Base-by-base conservation (phyloP, 495 filamentous ascomycete genomes). In the Stereocaulon alpinum region DNA sequence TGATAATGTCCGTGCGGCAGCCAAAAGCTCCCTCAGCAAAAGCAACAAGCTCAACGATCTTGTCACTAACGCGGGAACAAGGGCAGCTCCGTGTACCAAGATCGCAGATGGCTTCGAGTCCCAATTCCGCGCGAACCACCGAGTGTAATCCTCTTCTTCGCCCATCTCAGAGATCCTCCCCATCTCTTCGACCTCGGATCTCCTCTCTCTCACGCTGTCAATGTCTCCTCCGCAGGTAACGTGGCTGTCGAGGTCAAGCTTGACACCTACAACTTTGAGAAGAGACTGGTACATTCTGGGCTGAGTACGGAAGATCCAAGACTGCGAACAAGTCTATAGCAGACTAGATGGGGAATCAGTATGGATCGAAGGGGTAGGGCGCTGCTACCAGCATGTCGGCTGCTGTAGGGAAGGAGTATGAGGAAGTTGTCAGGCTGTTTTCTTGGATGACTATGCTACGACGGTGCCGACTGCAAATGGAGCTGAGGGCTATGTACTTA, bases 71-170 rank as follows among this genome's bases (percentile, higher is more conserved):
- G 71, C 71, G 3, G 70, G 65, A 17, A 64, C 72, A 29, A 70
- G 72, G 66, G 65, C 64, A 4, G 41, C 56, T 17, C 71, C 71
- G 0, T 58, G 69, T n/a, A 60, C 59, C 37, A 70, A 71, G 1
- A 82, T 74, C 6, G 64, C 64, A 10, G 74, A 82, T 48, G 74
- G 73, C 9, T 67, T 77, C 59, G 78, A 82, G 60, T 64, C 67
- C 0, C 75, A 80, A 53, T 73, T 82, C 55, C 74, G 69, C 15
- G 78, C 73, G 1, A 80, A 81, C 66, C 74, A 82, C 62, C 67
- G 80, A 0, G 69, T 61, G 7, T 79, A 82, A 60, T 80, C 67
- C 72, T 80, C 24, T 67, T 82, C n/a, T 78, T 80, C 66, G 59
- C 73, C n/a, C 72, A 76, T 5, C 72, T 82, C 34, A 71, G 73